phyloP scores from a whole-genome alignment of 2,329 filamentous ascomycete genomes.

The Plenodomus tracheiphilus region DNA sequence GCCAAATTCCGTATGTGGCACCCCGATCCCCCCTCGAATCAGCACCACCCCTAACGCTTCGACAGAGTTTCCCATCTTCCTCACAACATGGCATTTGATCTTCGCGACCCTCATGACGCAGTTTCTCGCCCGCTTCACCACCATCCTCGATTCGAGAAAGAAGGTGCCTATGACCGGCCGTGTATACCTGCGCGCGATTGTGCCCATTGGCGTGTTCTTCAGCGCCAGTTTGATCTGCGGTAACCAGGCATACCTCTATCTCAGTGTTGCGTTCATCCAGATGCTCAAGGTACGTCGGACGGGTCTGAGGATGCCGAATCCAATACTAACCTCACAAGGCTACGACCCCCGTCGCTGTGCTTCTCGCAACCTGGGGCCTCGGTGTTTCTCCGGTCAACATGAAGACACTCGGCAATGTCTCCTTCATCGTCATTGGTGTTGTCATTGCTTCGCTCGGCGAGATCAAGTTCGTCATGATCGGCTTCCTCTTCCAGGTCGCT shows the following conservation, averaged over 20 bases:
- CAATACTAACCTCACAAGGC: constrained; percentile 59
- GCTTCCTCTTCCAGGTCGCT: constrained; percentile 76
- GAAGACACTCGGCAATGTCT: constrained; percentile 89
- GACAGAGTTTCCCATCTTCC: constrained; percentile 61
- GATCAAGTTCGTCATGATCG: constrained; percentile 84
- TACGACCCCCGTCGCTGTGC: constrained; percentile 90
- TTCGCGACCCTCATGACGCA: constrained; percentile 97
- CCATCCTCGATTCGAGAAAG: constrained; percentile 88
- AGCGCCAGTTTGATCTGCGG: constrained; percentile 94
- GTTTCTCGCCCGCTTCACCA: constrained; percentile 85
- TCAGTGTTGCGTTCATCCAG: constrained; percentile 96
- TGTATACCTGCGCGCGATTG: constrained; percentile 89
- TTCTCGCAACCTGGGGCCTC: constrained; percentile 85
- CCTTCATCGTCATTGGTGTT: constrained; percentile 91
- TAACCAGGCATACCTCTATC: constrained; percentile 92
- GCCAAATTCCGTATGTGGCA: constrained; percentile 74
- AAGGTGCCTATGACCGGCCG: constrained; percentile 95
- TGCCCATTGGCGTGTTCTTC: constrained; percentile 95
- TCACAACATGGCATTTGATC: constrained; percentile 86
- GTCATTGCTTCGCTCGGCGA: constrained; percentile 93
- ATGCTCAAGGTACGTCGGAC: constrained; percentile 82
- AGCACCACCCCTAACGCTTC: constrained; percentile 37
- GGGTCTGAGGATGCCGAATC: too few species aligned
- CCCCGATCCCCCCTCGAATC: not conserved
- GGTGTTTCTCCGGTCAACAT: constrained; percentile 82